Evolutionary conservation across 148 eudicot species (phyloP).

Genomic region (Talinum fruticosum): DNA sequence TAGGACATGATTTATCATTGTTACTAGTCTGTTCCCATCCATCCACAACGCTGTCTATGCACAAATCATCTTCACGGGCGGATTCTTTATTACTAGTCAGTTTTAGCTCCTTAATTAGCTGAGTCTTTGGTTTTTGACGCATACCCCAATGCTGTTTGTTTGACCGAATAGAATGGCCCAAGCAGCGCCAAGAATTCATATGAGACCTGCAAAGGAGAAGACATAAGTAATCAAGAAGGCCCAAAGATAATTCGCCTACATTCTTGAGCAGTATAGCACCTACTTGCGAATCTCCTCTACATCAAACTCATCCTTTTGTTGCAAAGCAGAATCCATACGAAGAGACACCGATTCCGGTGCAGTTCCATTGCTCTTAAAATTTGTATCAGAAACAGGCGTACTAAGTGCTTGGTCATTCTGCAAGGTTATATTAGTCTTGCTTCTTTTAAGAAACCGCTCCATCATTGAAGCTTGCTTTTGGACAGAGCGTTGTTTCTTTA

Average conservation of each 20-base stretch:
- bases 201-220: conserved; percentile 53
- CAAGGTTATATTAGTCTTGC: conserved; percentile 38
- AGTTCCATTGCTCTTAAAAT: conserved; percentile 23
- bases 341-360: conserved; percentile 39
- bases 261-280: conserved; percentile 7
- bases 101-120: conserved; percentile 67
- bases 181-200: conserved; percentile 59
- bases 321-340: conserved; percentile 67
- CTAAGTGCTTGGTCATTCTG: conserved; percentile 34
- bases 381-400: conserved; percentile 21
- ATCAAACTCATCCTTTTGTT: conserved; percentile 36
- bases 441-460: conserved; percentile 78
- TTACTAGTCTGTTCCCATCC: conserved; percentile 47
- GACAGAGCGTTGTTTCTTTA: conserved; percentile 57
- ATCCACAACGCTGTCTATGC: conserved; percentile 48
- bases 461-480: conserved; percentile 89
- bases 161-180: conserved; percentile 52
- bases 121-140: conserved; percentile 63
- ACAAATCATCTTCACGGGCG: conserved; percentile 48
- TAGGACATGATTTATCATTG: conserved; percentile 30
- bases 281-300: conserved; percentile 59
- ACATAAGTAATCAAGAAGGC: conserved; percentile 1
- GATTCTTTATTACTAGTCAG: conserved; percentile 43
- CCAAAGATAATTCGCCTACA: background rate
- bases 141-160: conserved; percentile 70